Conservation (phyloP, 140 eudicot genomes). For the Oenanthe javanica region DNA sequence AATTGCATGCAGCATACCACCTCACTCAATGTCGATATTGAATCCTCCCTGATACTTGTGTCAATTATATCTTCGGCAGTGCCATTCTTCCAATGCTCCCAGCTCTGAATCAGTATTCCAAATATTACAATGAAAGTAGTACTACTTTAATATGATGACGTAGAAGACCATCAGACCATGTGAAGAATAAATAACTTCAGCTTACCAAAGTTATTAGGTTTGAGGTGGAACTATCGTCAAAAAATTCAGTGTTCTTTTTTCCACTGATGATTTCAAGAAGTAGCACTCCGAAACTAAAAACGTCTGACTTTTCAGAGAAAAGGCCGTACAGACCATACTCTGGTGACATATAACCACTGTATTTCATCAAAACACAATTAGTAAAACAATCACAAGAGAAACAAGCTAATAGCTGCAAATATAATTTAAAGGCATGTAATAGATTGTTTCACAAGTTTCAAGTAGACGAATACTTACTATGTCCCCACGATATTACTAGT, state of each 20-base stretch:
- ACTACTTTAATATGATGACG: background rate
- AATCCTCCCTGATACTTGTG: slow-evolving; percentile 6
- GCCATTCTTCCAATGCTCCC: background rate
- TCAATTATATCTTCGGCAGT: background rate
- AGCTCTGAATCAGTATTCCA: background rate
- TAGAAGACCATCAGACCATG: background rate
- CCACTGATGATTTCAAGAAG: background rate
- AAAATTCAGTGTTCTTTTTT: background rate
- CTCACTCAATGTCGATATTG: background rate
- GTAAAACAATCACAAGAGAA: no score
- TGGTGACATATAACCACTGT: no score
- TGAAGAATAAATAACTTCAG: background rate
- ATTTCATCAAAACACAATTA: no score
- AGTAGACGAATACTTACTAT: background rate
- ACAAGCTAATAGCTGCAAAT: no score
- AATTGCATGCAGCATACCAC: background rate
- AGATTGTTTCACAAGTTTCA: background rate
- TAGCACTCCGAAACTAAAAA: slow-evolving; percentile 7
- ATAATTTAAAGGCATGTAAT: no score
- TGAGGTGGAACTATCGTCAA: background rate
- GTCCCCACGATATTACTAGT: slow-evolving; percentile 12
- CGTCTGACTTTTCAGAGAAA: slow-evolving; percentile 11
- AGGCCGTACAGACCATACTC: background rate
- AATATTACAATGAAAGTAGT: no score
- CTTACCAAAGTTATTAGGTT: background rate